Evolutionary conservation across 2,329 filamentous ascomycete species (phyloP).

Genomic region (Nannizziopsis arthrosporioides): DNA sequence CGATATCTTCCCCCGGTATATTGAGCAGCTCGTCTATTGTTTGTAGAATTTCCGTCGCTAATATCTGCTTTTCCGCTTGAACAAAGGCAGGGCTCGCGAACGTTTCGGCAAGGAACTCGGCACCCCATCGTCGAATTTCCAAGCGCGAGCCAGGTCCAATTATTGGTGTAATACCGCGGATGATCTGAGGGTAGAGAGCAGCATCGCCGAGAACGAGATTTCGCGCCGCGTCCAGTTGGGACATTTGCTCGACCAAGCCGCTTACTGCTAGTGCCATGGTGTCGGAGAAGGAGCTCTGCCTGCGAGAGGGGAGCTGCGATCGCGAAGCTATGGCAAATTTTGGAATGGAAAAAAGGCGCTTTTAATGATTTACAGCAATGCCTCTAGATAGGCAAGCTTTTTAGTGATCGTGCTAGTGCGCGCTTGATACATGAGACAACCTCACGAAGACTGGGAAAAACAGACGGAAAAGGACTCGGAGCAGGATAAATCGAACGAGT

Average conservation of each 20-base stretch:
- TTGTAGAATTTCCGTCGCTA: constrained; percentile 66
- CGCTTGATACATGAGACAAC: too few species aligned
- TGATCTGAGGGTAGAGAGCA: constrained; percentile 79
- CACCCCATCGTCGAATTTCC: constrained; percentile 86
- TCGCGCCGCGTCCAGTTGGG: constrained; percentile 80
- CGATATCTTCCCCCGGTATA: constrained; percentile 60
- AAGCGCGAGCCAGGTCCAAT: constrained; percentile 62
- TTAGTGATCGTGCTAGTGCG: too few species aligned
- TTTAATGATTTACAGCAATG: neutral
- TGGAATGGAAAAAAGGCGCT: neutral
- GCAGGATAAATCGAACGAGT: too few species aligned
- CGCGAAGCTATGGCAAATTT: neutral
- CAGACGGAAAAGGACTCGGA: too few species aligned
- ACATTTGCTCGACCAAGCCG: constrained; percentile 62
- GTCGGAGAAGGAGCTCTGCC: neutral
- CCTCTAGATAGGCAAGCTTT: neutral
- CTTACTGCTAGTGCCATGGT: constrained; percentile 25
- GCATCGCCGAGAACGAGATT: constrained; percentile 79
- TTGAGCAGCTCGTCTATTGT: constrained; percentile 60
- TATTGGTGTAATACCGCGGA: constrained; percentile 86
- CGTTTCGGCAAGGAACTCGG: constrained; percentile 89
- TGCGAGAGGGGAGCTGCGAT: neutral
- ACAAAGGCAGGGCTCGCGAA: constrained; percentile 83
- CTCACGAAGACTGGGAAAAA: too few species aligned
- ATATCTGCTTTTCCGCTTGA: constrained; percentile 64